These are phyloP conservation scores for Botrytis fabae DNA, from an alignment of 2,329 filamentous ascomycete species.

Conservation along the genomic window DNA sequence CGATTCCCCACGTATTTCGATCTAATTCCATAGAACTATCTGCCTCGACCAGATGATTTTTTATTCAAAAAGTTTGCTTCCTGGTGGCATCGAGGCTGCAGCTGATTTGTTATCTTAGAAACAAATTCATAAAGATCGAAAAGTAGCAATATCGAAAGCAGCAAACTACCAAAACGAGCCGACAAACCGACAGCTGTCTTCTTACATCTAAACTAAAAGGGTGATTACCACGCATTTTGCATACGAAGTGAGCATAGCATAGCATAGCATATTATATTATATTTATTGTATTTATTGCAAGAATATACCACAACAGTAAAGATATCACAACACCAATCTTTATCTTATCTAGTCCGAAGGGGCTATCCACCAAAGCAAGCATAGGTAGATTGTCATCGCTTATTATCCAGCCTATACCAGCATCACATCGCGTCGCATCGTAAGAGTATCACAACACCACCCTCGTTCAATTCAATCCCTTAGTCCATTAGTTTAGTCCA, in stretches of 20 bases:
- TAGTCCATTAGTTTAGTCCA: neutral
- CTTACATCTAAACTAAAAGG: neutral
- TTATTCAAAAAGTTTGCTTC: neutral
- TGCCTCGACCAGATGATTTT: no score
- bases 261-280: neutral
- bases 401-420: neutral
- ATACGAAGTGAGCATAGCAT: neutral
- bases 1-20: constrained; percentile 10
- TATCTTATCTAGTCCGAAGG: neutral
- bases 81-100: neutral
- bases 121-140: neutral
- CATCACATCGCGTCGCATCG: neutral
- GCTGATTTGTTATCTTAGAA: neutral
- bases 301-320: neutral
- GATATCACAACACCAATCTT: neutral
- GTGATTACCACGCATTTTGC: neutral
- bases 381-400: neutral
- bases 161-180: neutral
- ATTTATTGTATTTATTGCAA: neutral
- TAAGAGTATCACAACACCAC: neutral
- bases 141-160: neutral
- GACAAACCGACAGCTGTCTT: neutral
- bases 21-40: neutral
- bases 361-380: neutral
- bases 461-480: neutral